These are phyloP conservation scores for Amylostereum areolatum DNA, from an alignment of 1,284 basidiomycete species.

Conservation along the genomic window DNA sequence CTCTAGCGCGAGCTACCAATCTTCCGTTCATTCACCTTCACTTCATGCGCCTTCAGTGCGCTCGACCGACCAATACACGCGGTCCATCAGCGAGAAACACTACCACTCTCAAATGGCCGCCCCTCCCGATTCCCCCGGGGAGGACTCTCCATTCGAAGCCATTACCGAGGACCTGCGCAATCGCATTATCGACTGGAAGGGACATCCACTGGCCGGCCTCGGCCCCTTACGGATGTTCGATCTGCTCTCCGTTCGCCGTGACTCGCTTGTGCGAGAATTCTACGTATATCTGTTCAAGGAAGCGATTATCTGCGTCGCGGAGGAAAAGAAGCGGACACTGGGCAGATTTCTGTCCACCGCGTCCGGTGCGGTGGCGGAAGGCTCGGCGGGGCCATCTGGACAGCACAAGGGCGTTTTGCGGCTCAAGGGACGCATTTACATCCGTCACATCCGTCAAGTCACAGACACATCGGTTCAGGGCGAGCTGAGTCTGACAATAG, in stretches of 20 bases:
- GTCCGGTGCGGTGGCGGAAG: conserved; percentile 34
- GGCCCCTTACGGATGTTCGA: conserved; percentile 91
- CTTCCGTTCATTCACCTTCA: conserved; percentile 16
- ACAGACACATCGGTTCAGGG: conserved; percentile 70
- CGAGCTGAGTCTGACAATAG: conserved; percentile 87
- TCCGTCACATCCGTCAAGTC: conserved; percentile 87
- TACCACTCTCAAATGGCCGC: conserved; percentile 5
- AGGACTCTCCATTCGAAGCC: conserved; percentile 67
- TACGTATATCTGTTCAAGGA: conserved; percentile 95
- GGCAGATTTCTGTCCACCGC: conserved; percentile 63
- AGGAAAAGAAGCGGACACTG: conserved; percentile 83
- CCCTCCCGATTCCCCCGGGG: conserved; percentile 26
- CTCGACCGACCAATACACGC: conserved; percentile 18
- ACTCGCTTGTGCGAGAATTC: conserved; percentile 83
- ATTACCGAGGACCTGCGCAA: conserved; percentile 84
- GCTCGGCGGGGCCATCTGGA: conserved; percentile 36
- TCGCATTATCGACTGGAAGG: conserved; percentile 93
- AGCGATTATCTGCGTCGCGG: conserved; percentile 93
- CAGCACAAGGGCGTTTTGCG: conserved; percentile 76
- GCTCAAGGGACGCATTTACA: conserved; percentile 92
- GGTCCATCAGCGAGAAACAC: conserved; percentile 8
- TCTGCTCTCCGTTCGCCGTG: conserved; percentile 81
- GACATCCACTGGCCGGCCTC: conserved; percentile 80
- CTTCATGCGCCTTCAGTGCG: too few species aligned
- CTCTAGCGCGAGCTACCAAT: conserved; percentile 11